These are phyloP conservation scores for Curvularia sp. DNA, from an alignment of 2,329 filamentous ascomycete genomes.

Conservation along the genomic window DNA sequence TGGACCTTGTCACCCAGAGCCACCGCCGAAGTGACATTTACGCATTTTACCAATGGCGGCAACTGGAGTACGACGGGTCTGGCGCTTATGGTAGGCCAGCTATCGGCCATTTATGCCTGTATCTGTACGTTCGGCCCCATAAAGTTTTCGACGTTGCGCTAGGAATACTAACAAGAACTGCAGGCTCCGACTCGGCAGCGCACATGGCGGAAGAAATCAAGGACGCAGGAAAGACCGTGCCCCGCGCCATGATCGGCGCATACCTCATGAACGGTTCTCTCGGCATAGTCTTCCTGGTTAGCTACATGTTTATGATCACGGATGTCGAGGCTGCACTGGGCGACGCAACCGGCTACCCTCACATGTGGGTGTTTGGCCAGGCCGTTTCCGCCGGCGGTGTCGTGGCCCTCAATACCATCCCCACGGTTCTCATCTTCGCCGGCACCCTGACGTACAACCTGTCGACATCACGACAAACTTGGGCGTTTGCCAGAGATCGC, in stretches of 20 bases:
- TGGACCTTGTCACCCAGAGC: constrained; percentile 46
- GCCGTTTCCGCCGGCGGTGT: constrained; percentile 38
- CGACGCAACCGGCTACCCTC: constrained; percentile 42
- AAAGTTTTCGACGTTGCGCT: no score
- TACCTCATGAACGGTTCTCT: constrained; percentile 52
- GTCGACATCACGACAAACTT: constrained; percentile 46
- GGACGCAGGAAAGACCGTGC: constrained; percentile 52
- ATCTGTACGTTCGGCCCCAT: constrained; percentile 37
- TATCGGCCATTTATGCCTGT: constrained; percentile 48
- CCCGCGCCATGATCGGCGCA: constrained; percentile 52
- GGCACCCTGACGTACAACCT: constrained; percentile 44
- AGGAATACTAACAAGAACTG: constrained; percentile 16
- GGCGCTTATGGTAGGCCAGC: constrained; percentile 52
- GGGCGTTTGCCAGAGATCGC: constrained; percentile 48
- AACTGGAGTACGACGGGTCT: constrained; percentile 52
- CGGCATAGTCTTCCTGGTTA: constrained; percentile 46
- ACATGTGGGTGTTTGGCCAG: constrained; percentile 47
- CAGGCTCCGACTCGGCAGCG: constrained; percentile 52
- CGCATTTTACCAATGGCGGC: constrained; percentile 48
- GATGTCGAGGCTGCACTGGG: constrained; percentile 40
- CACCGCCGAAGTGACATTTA: constrained; percentile 43
- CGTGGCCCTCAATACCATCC: constrained; percentile 42
- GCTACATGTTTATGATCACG: constrained; percentile 47
- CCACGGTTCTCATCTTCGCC: constrained; percentile 41
- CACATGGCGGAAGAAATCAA: constrained; percentile 56